These are phyloP conservation scores for Citrus medica DNA, from an alignment of 345 rosid genomes.

Conservation along the genomic window DNA sequence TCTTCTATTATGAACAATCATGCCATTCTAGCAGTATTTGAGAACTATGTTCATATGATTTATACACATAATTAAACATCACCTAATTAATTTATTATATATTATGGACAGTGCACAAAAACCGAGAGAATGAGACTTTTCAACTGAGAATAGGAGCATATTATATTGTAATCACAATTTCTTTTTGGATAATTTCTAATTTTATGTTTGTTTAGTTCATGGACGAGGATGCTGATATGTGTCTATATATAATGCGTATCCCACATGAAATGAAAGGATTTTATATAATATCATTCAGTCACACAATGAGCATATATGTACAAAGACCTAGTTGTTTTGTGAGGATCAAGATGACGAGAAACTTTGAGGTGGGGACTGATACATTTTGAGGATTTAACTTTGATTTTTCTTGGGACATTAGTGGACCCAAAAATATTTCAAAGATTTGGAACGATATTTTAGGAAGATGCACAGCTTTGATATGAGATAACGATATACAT, in stretches of 20 bases:
- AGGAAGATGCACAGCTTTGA: slow-evolving; percentile 20
- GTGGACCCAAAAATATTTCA: slow-evolving; percentile 26
- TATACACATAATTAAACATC: too few relatives aligned
- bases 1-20: too few relatives aligned
- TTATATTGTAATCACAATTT: too few relatives aligned
- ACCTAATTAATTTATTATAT: too few relatives aligned
- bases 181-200: not conserved
- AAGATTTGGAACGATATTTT: slow-evolving; percentile 31
- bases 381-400: slow-evolving; percentile 10
- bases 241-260: not conserved
- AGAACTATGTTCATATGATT: too few relatives aligned
- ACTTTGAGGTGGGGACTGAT: slow-evolving; percentile 1
- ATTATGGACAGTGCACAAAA: too few relatives aligned
- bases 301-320: not conserved
- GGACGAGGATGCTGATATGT: slow-evolving; percentile 17
- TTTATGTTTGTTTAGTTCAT: not conserved
- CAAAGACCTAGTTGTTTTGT: not conserved
- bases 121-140: too few relatives aligned
- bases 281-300: not conserved
- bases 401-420: slow-evolving; percentile 1
- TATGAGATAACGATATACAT: not conserved
- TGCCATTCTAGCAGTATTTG: too few relatives aligned
- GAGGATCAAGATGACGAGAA: slow-evolving; percentile 17
- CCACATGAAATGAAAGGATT: not conserved
- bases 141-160: too few relatives aligned